Evolutionary conservation across 164 flowering plant genomes (phyloP).

Genomic region (Berberis thunbergii): DNA sequence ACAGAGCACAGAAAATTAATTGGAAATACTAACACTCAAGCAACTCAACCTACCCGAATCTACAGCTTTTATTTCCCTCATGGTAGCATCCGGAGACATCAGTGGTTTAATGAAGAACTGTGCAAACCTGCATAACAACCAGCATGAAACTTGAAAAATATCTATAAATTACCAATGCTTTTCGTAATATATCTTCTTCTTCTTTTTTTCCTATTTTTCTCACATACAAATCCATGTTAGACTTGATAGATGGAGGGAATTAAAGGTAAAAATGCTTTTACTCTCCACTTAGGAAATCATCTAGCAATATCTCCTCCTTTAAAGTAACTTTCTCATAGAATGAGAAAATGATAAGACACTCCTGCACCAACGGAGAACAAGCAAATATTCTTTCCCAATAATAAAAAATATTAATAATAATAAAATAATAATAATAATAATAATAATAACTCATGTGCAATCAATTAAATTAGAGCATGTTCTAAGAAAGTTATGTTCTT

Average conservation of each 20-base stretch:
- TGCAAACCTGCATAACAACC: slow-evolving; percentile 50
- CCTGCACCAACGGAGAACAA: not conserved
- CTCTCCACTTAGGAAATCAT: too few species aligned
- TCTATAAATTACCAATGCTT: too few species aligned
- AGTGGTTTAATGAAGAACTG: slow-evolving; percentile 90
- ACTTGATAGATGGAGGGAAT: too few species aligned
- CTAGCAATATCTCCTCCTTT: too few species aligned
- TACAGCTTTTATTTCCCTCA: slow-evolving; percentile 91
- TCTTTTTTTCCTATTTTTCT: too few species aligned
- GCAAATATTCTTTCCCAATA: slow-evolving; percentile 1
- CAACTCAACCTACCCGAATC: slow-evolving; percentile 63
- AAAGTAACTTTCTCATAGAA: too few species aligned
- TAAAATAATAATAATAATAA: not conserved
- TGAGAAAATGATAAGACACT: too few species aligned
- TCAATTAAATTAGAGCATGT: too few species aligned
- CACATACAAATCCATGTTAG: too few species aligned
- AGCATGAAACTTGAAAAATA: not conserved
- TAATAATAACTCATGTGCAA: not conserved
- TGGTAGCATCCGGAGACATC: slow-evolving; percentile 96
- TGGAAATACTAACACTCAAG: not conserved
- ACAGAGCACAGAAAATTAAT: not conserved
- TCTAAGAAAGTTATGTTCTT: too few species aligned
- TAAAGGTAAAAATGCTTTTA: too few species aligned
- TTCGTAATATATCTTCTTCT: too few species aligned
- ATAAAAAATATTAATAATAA: not conserved